Percentiles rank a stretch among this genome's conserved stretches.
Evolutionary conservation across 495 filamentous ascomycete species (phyloP).

Genomic region (Podospora fimiseda): DNA sequence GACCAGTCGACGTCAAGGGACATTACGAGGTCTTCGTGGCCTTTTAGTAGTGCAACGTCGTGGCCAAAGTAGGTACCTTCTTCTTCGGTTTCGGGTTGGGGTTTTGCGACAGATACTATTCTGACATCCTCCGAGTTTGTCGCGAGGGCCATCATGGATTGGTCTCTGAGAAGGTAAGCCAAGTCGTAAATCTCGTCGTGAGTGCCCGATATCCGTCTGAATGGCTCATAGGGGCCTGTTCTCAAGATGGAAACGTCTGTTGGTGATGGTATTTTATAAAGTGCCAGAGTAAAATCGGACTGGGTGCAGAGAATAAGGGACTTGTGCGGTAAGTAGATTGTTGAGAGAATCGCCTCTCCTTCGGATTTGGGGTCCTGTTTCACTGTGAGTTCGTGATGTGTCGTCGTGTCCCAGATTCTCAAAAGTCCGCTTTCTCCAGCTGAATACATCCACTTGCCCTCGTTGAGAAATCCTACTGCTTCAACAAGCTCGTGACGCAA

Average conservation of each 20-base stretch:
- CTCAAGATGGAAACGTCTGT: slow-evolving; percentile 21
- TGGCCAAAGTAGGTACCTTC: slow-evolving; percentile 69
- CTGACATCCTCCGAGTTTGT: slow-evolving; percentile 94
- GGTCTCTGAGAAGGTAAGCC: slow-evolving; percentile 71
- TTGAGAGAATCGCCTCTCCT: slow-evolving; percentile 68
- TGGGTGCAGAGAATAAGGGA: slow-evolving; percentile 76
- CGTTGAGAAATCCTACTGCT: slow-evolving; percentile 67
- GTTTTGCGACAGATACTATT: slow-evolving; percentile 56
- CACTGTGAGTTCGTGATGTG: slow-evolving; percentile 69
- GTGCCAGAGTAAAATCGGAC: slow-evolving; percentile 74
- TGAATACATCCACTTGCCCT: slow-evolving; percentile 65
- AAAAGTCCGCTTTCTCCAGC: slow-evolving; percentile 80
- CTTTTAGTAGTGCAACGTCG: slow-evolving; percentile 76
- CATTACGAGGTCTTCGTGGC: slow-evolving; percentile 93
- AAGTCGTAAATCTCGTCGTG: slow-evolving; percentile 97
- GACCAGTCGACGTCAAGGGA: slow-evolving; percentile 93
- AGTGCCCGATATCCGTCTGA: slow-evolving; percentile 83
- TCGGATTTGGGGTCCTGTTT: slow-evolving; percentile 62
- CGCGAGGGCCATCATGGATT: slow-evolving; percentile 77
- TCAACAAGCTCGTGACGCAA: slow-evolving; percentile 83
- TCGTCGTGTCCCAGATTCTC: slow-evolving; percentile 72
- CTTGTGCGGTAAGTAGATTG: slow-evolving; percentile 55
- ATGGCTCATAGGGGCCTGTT: slow-evolving; percentile 32
- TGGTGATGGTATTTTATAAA: slow-evolving; percentile 53
- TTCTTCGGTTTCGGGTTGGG: slow-evolving; percentile 23